Evolutionary conservation across 2,329 filamentous ascomycete species (phyloP), one percentile per base, ranked within the genome.

Genomic region (Aspergillus clavatus): DNA sequence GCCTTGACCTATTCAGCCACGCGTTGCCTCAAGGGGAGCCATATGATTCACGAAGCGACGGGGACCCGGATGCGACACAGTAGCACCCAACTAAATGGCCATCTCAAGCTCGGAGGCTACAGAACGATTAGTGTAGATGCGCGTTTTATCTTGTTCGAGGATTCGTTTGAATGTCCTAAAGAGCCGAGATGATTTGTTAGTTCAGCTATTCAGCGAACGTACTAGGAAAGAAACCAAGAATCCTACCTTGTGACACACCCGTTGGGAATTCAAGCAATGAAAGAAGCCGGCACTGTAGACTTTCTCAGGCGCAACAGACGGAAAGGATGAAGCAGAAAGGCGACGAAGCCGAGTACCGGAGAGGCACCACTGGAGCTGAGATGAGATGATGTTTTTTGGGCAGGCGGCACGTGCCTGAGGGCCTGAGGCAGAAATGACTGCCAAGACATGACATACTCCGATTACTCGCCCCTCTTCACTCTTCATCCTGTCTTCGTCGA

Each of bases 1-100:
- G 62, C 57, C 61, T 65, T 62, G 56, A 65, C 58, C 50, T 54
- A 42, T 63, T 61, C 51, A 63, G 55, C 61, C 62, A 65, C 63
- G 64, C 63, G 55, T 63, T 64, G 58, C 62, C 61, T 67, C 63
- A 58, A 64, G 57, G 60, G 64, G 58, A 66, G 66, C 66, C 67
- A 69, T 69, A 59, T 60, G 66, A 65, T 54, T 45, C 41, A 44
- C 23, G 27, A 53, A 55, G 47, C 50, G 46, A 57, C 51, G 50
- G 46, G 56, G 43, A 45, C 37, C 46, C 49, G 52, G 45, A 42
- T 40, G 42, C 50, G 45, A 50, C 51, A 50, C 46, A 43, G 40
- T 46, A 26, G 47, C 47, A 48, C 52, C 54, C 52, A 52, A 50
- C 57, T 65, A 69, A 43, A 59, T 60, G 56, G 63, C 63, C 67